A percentile compares a stretch with the other conserved stretches of the same genome.
These are phyloP conservation scores for Tetrahymena thermophila DNA, from an alignment of 73 alveolate species.

Conservation along the genomic window DNA sequence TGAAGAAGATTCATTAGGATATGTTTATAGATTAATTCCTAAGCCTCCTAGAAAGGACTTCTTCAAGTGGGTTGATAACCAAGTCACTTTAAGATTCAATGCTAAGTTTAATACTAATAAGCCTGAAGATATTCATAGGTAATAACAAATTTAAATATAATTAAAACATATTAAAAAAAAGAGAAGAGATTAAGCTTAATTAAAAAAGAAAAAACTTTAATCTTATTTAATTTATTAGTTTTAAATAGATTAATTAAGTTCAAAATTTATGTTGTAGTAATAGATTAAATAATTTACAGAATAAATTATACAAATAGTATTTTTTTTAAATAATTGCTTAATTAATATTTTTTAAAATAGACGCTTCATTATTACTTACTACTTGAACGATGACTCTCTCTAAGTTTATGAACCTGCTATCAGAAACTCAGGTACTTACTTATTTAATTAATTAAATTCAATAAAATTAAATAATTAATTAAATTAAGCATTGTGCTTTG, in stretches of 20 bases:
- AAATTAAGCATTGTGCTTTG: background rate
- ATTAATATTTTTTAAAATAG: conserved; percentile 11
- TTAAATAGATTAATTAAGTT: too few species aligned
- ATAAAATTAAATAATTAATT: background rate
- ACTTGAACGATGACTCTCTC: conserved; percentile 83
- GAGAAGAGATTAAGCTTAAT: background rate
- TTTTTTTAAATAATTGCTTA: background rate
- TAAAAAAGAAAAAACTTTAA: too few species aligned
- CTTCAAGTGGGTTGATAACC: conserved; percentile 92
- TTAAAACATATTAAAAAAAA: too few species aligned
- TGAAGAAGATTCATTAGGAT: conserved; percentile 92
- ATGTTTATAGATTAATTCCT: conserved; percentile 71
- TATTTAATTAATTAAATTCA: background rate
- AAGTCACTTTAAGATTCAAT: conserved; percentile 78
- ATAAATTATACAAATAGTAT: too few species aligned
- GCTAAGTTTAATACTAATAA: conserved; percentile 78
- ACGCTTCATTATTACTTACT: conserved; percentile 76
- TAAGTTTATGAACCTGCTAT: conserved; percentile 83
- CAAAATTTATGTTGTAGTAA: too few species aligned
- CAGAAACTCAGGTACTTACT: conserved; percentile 66
- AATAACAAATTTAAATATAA: background rate
- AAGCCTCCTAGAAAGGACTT: conserved; percentile 83
- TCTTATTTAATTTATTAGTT: too few species aligned
- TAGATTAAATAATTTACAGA: too few species aligned
- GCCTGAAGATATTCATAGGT: conserved; percentile 81